Evolutionary conservation across 257 asterid genomes (phyloP).

Genomic region (Petunia axillaris): DNA sequence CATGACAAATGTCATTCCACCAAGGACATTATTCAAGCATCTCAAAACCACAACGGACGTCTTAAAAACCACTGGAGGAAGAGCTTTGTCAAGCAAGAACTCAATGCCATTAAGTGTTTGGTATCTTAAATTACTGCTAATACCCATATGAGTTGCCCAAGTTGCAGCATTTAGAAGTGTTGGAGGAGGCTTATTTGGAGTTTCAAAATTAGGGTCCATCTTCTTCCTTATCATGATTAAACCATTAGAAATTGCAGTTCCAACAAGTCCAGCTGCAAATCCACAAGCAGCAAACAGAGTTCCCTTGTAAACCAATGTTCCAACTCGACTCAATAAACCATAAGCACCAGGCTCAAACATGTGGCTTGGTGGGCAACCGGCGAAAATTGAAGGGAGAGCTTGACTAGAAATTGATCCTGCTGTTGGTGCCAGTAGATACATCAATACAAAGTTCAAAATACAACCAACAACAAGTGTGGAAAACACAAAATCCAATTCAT

Average conservation of each 20-base stretch:
- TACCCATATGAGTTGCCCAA: slow-evolving; percentile 93
- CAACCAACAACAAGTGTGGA: slow-evolving; percentile 87
- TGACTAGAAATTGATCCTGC: slow-evolving; percentile 45
- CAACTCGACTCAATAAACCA: slow-evolving; percentile 53
- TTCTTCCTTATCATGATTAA: slow-evolving; percentile 70
- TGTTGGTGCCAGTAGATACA: slow-evolving; percentile 92
- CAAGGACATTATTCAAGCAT: slow-evolving; percentile 80
- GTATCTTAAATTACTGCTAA: slow-evolving; percentile 83
- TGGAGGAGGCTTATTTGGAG: slow-evolving; percentile 86
- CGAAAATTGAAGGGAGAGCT: slow-evolving; percentile 67
- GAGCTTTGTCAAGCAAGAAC: slow-evolving; percentile 66
- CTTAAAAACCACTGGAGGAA: slow-evolving; percentile 67
- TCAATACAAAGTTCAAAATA: slow-evolving; percentile 74
- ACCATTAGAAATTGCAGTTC: slow-evolving; percentile 88
- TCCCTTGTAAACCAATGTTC: slow-evolving; percentile 85
- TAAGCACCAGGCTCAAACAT: slow-evolving; percentile 88
- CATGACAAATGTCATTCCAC: slow-evolving; percentile 82
- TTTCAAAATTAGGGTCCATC: slow-evolving; percentile 83
- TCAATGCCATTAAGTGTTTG: slow-evolving; percentile 83
- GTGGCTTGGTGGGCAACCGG: slow-evolving; percentile 76
- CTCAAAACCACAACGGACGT: slow-evolving; percentile 71
- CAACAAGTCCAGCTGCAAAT: slow-evolving; percentile 81
- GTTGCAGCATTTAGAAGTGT: slow-evolving; percentile 71
- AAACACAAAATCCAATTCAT: slow-evolving; percentile 90
- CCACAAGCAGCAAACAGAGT: slow-evolving; percentile 77